Percentiles rank a stretch among this genome's conserved stretches.
Evolutionary conservation across 2,329 filamentous ascomycete species (phyloP).

Genomic region (Emmonsiellopsis sp.): DNA sequence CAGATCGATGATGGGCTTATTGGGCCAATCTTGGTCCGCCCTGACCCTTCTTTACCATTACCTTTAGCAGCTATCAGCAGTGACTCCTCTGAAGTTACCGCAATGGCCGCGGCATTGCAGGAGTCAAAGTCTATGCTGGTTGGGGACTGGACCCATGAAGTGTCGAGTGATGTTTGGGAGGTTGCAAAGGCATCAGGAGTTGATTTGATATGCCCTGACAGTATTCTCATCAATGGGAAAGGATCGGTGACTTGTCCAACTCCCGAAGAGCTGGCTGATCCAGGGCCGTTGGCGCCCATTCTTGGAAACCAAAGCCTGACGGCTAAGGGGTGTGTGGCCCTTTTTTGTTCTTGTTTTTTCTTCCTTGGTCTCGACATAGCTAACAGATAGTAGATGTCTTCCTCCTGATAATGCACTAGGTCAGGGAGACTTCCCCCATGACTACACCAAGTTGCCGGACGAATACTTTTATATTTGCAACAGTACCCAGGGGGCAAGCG

Average conservation of each 20-base stretch:
- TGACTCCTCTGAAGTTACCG: not conserved
- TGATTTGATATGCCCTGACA: constrained; percentile 13
- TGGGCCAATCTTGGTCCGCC: not conserved
- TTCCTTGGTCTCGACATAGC: constrained; percentile 3
- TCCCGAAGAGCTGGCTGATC: constrained; percentile 10
- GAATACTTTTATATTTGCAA: constrained; percentile 32
- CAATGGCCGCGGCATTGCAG: not conserved
- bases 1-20: not conserved
- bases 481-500: constrained; percentile 34
- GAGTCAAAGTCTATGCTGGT: not conserved
- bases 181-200: constrained; percentile 10
- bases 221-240: constrained; percentile 14
- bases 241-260: constrained; percentile 14
- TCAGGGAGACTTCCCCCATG: constrained; percentile 12
- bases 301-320: constrained; percentile 10
- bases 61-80: not conserved
- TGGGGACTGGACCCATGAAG: not conserved
- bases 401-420: constrained; percentile 9
- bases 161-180: not conserved
- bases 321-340: constrained; percentile 14
- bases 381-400: constrained; percentile 10
- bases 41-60: not conserved
- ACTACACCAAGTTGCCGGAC: constrained; percentile 18
- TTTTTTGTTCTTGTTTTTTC: constrained; percentile 7
- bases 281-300: constrained; percentile 4